Base-by-base conservation (phyloP, 352 stramenopile species). In the Pythium volutum region DNA sequence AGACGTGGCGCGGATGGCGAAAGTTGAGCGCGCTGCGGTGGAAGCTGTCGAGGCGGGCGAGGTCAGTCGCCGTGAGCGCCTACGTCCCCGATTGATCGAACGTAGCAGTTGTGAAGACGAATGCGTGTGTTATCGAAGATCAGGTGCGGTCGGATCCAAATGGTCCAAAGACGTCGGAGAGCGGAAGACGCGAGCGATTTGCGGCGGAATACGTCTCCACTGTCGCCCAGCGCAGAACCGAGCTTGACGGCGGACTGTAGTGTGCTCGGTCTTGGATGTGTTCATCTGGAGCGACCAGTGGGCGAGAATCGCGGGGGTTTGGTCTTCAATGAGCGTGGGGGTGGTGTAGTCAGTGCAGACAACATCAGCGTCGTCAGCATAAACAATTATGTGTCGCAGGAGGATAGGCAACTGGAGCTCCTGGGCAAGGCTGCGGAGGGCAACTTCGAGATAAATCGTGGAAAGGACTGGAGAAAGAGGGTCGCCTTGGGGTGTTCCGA, bases 41-140 rank as follows among this genome's bases (percentile, higher is more conserved):
- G 57, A 64, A 64, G 57, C 57, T 64, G 46, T 64, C 57, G 38
- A 58, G 55, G 29, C 39, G 33, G 39, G 25, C 26, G 54, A 52
- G 54, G 43, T 38, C 33, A 16, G 31, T 39, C 15, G 27, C 12
- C 20, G 43, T 55, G 16, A 34, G 54, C 26, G 54, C 54, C 42
- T 41, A 52, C n/a, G 54, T 60, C 33, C 41, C 42, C 1, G 41
- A 66, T 48, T 18, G 59, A 39, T 23, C 43, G 26, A 9, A 60
- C 59, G 59, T 66, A 59, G 59, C 59, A 59, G 39, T 66, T 59
- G 49, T 59, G 60, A 1, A 66, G 47, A 9, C 50, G 59, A 18
- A 66, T 43, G 14, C 59, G 59, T 4, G 50, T 60, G 3, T 5
- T 41, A 33, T 66, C 59, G 25, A 12, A 53, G 23, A 55, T 48